Base-by-base conservation (phyloP, 2,329 filamentous ascomycete genomes). In the Pseudogymnoascus sp. region DNA sequence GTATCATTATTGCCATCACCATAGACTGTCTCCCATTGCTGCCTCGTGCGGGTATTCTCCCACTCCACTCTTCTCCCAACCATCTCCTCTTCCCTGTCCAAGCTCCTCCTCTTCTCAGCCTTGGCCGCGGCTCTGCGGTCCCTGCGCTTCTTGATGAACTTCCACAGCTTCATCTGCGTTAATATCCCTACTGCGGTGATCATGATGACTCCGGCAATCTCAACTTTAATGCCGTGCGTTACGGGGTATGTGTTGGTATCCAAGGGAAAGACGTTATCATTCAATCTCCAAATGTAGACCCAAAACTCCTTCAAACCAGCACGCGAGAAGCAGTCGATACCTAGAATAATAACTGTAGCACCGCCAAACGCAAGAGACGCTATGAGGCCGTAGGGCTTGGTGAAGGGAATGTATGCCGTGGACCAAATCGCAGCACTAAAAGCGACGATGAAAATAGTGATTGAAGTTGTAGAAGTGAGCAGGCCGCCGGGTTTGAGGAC, bases 231-330 rank as follows among this genome's bases (percentile, higher is more conserved):
- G 2, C 90, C 91, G 69, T 87, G 89, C 0, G 91, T 97, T 11
- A 96, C 78, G 0, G 93, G 93, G 72, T 96, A 98, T 0, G 89
- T 91, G 59, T 81, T 80, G 1, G 89, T 89, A 38, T 85, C 83
- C 2, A 91, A 77, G 0, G 93, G 93, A 70, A 98, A 98, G 0
- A 92, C 78, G 60, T 89, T 81, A 43, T 86, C 79, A 73, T 97
- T 97, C 40, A 98, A 76, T 53, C 78, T 79, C 93, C 93, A 98
- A 38, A 96, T 81, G 73, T 96, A 98, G 5, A 91, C 83, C 93
- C 93, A 98, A 69, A 97, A 97, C 74, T 98, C 93, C 74, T 96
- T 97, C 69, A 96, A 78, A 0, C 93, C 93, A n/a, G 92, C 91
- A 66, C 86, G 82, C 70, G 88, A 93, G 70, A 93, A 96, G 75